phyloP scores from a whole-genome alignment of 2,329 filamentous ascomycete species.

The Penicillium sp. region DNA sequence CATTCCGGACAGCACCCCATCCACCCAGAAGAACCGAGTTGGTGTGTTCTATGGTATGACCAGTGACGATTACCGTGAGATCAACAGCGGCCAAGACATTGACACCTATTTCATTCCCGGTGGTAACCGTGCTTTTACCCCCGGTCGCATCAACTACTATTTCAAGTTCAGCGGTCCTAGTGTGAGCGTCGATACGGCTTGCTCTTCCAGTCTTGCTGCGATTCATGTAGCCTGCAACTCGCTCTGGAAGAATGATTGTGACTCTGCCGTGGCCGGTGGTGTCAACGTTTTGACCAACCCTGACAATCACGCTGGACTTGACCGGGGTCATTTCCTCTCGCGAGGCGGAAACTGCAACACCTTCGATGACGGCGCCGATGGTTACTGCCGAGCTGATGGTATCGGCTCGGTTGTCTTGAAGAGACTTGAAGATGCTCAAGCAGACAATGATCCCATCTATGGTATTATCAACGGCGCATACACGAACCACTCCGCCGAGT shows the following conservation, averaged over 20 bases:
- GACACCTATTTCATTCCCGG: constrained; percentile 69
- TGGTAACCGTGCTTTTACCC: constrained; percentile 54
- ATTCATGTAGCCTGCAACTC: constrained; percentile 72
- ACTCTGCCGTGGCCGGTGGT: constrained; percentile 78
- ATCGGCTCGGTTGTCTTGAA: constrained; percentile 76
- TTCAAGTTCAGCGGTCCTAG: constrained; percentile 75
- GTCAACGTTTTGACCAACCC: constrained; percentile 76
- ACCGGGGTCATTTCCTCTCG: constrained; percentile 75
- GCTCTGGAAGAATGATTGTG: constrained; percentile 73
- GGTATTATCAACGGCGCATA: constrained; percentile 72
- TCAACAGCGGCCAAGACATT: constrained; percentile 70
- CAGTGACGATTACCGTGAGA: constrained; percentile 75
- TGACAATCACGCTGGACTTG: constrained; percentile 74
- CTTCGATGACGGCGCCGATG: constrained; percentile 77
- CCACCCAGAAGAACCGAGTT: constrained; percentile 64
- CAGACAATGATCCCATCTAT: constrained; percentile 69
- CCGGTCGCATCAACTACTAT: constrained; percentile 56
- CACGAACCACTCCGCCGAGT: constrained; percentile 80
- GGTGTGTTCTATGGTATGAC: constrained; percentile 75
- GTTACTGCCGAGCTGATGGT: constrained; percentile 78
- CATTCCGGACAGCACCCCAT: constrained; percentile 69
- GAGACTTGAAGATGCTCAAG: constrained; percentile 73
- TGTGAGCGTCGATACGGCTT: constrained; percentile 74
- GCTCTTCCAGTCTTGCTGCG: constrained; percentile 71
- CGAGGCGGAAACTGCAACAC: constrained; percentile 76